These are phyloP conservation scores for Aspergillus quadricinctus DNA, from an alignment of 2,329 filamentous ascomycete species.

Conservation along the genomic window DNA sequence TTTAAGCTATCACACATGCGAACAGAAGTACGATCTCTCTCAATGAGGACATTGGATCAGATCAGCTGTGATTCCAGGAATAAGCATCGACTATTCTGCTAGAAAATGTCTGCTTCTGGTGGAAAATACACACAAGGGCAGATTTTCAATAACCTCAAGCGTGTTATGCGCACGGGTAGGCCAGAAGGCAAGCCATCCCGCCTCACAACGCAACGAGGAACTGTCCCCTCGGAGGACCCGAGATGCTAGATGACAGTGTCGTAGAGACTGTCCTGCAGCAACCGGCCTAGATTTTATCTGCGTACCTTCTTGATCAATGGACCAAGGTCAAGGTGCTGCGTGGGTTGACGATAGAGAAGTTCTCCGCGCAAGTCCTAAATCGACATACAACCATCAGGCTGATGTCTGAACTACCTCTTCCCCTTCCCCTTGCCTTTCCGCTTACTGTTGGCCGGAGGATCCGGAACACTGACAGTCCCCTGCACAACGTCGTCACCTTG, in stretches of 20 bases:
- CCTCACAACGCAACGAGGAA: neutral
- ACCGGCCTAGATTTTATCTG: neutral
- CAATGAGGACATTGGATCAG: neutral
- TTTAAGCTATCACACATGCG: neutral
- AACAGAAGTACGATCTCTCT: neutral
- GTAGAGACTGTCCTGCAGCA: neutral
- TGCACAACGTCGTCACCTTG: slow-evolving; percentile 69
- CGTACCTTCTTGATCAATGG: neutral
- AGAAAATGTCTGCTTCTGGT: neutral
- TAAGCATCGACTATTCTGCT: neutral
- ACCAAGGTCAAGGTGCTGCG: neutral
- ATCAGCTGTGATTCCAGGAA: neutral
- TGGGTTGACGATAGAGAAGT: neutral
- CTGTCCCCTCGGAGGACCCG: neutral
- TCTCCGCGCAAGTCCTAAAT: too few species aligned
- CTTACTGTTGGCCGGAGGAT: slow-evolving; percentile 44
- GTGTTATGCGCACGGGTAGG: neutral
- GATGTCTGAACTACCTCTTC: slow-evolving; percentile 4
- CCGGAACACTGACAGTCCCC: slow-evolving; percentile 65
- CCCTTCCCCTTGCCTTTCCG: slow-evolving; percentile 39
- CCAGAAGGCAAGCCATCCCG: neutral
- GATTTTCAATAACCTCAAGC: neutral
- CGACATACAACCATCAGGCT: neutral
- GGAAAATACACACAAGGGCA: neutral
- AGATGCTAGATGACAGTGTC: neutral